Base-by-base conservation (phyloP, 176 grass and related monocot genomes). In the Cenchrus americanus region DNA sequence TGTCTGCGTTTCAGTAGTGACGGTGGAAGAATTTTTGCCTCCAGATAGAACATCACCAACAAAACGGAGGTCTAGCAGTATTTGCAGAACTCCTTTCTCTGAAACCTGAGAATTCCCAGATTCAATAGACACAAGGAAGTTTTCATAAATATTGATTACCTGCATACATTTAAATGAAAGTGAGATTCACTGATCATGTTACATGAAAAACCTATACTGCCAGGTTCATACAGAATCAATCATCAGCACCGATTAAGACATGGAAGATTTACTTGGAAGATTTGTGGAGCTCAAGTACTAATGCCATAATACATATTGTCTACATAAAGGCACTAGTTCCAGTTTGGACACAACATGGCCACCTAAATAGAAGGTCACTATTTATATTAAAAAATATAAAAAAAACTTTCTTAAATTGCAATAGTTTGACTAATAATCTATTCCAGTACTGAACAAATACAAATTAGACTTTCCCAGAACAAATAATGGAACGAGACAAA, bases 21-120 rank as follows among this genome's bases (percentile, higher is more conserved):
- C 71, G 42, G 82, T 58, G 11, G 32, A 77, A 87, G 89, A 78
- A 65, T 81, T 91, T 84, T 92, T 94, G 17, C 91, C 89, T 81
- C 97, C 97, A 69, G 91, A 94, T 82, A 99, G 83, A 42, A 96
- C 65, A 78, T 99, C 93, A 62, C 90, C 87, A 89, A 96, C 62
- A 79, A 99, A 99, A 83, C 84, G 91, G 18, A 99, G 77, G 66
- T 99, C 97, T 68, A 96, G 81, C 81, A 99, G 78, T 87, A 99
- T 82, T 87, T 99, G 97, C 69, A 99, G 83, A 66, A 86, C 68
- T 84, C 97, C 93, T 80, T 96, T 96, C 70, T 99, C 97, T 77
- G 93, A 94, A 84, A 94, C 89, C 60, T 0, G 84, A 76, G 81
- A 92, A 83, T 94, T 92, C 81, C 84, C 87, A n/a, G 72, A 71